Percentiles rank a stretch among this genome's conserved stretches.
phyloP scores from a whole-genome alignment of 139 green algal genomes.

The Chlorella sp. region DNA sequence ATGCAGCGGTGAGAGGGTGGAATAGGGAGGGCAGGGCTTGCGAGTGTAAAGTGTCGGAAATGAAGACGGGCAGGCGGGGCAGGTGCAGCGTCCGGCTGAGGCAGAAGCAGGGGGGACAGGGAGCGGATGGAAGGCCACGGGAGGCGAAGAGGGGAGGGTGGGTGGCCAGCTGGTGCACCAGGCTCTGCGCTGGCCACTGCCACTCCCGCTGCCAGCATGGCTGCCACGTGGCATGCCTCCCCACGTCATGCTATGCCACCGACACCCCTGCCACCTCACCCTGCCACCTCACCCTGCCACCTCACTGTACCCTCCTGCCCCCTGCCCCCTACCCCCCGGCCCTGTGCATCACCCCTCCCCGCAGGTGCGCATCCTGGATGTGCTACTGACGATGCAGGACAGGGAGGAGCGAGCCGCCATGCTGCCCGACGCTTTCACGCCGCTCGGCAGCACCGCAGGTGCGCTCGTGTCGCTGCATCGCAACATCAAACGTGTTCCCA shows the following conservation, averaged over 20 bases:
- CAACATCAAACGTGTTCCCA: too few species aligned
- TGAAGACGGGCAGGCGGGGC: neutral
- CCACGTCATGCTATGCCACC: neutral
- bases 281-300: neutral
- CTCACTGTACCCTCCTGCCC: neutral
- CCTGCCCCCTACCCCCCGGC: neutral
- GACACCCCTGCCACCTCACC: neutral
- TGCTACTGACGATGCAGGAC: constrained; percentile 46
- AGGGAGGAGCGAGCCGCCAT: constrained; percentile 37
- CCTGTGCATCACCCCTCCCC: neutral
- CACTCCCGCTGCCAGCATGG: neutral
- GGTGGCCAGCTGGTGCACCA: too few species aligned
- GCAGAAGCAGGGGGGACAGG: too few species aligned
- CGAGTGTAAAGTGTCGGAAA: neutral
- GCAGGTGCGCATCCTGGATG: constrained; percentile 53
- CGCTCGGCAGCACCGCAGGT: constrained; percentile 1
- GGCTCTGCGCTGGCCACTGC: neutral
- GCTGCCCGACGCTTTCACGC: constrained; percentile 56
- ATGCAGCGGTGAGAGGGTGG: constrained; percentile 17
- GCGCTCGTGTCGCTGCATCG: neutral
- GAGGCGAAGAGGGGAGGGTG: too few species aligned
- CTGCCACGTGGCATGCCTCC: neutral
- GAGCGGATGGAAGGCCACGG: too few species aligned
- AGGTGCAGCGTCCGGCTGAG: neutral
- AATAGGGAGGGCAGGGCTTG: neutral